Evolutionary conservation across 257 asterid genomes (phyloP), one percentile per base, ranked within the genome.

Genomic region (Solanum ossicruentum): DNA sequence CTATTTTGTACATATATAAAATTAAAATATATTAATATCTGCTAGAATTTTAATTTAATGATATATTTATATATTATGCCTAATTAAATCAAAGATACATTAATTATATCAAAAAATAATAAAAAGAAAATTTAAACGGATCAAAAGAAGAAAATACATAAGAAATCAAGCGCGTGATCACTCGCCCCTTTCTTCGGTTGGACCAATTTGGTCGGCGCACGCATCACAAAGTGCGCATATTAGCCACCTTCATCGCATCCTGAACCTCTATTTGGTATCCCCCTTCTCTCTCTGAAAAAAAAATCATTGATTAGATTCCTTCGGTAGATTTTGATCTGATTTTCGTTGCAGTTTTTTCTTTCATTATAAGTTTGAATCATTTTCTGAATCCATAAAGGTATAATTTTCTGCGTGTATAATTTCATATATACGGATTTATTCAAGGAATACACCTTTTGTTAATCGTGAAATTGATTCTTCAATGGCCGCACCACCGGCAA

Each of bases 401-500:
- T 43, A 43, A 43, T 43, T 45, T 10, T 41, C 12, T 69, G 28
- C 43, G 57, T 45, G 20, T 45, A 12, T 72, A 45, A 43, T 6
- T 43, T 43, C 36, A 72, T 43, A 43, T 43, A 47, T 45, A 73
- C 81, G 20, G 51, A 75, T 71, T 71, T 71, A 41, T 41, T 41
- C n/a, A 43, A 71, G 80, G 10, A 71, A 71, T 18, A 20, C 13
- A 39, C 79, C 10, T 71, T 43, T 10, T 12, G 70, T 23, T 17
- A 16, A 67, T 32, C 75, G 10, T 56, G 61, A 56, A 56, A 18
- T 32, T 67, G 49, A 67, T 81, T 54, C 17, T 49, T 70, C 36
- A 84, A 86, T 86, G 88, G 88, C 88, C 65, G 84, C 88, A 60
- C 88, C 88, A 75, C 88, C 86, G 57, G 85, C 79, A 32, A 86